Evolutionary conservation across 2,329 filamentous ascomycete genomes (phyloP).

Genomic region (Lachnellula arida): DNA sequence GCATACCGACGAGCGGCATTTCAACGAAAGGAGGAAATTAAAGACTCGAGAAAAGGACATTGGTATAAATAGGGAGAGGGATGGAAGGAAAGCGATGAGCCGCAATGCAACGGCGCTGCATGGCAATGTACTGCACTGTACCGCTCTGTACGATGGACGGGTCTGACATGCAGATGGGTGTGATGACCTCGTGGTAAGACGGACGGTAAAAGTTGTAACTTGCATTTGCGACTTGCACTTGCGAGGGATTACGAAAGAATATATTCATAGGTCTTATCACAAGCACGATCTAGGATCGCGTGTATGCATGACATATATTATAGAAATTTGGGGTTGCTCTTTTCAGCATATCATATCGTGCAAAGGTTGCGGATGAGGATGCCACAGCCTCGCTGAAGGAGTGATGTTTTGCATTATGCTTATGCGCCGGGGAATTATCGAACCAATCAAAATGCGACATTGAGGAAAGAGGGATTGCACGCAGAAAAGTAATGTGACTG

Average conservation of each 20-base stretch:
- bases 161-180: background rate
- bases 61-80: background rate
- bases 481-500: background rate
- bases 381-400: conserved; percentile 5
- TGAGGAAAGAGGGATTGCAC: background rate
- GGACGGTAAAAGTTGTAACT: background rate
- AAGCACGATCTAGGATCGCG: background rate
- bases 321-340: background rate
- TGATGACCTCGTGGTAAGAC: background rate
- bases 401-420: background rate
- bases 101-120: background rate
- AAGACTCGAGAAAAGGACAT: background rate
- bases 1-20: background rate
- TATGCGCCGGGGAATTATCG: background rate
- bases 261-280: background rate
- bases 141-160: background rate
- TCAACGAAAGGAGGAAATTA: background rate
- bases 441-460: background rate
- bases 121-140: background rate
- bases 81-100: background rate
- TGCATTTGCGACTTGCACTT: too few species aligned
- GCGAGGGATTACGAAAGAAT: background rate
- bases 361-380: background rate
- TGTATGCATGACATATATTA: background rate
- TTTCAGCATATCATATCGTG: too few species aligned